phyloP scores from a whole-genome alignment of 2,329 filamentous ascomycete species.

The Aspergillus sp. region DNA sequence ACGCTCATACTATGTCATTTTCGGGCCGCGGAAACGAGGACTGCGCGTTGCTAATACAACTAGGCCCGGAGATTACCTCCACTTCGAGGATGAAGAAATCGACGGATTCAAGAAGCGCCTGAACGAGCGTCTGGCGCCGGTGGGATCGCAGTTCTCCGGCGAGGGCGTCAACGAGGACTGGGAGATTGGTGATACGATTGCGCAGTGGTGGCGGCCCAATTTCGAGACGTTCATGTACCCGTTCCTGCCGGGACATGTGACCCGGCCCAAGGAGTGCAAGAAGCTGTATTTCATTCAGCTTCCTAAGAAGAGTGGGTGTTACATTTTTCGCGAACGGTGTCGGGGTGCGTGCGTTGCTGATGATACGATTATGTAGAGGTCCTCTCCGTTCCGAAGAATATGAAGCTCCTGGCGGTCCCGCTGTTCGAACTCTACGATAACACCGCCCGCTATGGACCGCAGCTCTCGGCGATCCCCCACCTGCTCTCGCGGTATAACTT shows the following conservation, averaged over 20 bases:
- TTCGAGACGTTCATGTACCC: conserved; percentile 99
- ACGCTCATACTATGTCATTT: too few relatives aligned
- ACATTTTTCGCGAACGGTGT: background rate
- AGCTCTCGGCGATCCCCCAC: conserved; percentile 94
- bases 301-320: conserved; percentile 78
- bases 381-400: conserved; percentile 96
- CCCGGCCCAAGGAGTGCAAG: conserved; percentile 96
- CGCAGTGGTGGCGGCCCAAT: conserved; percentile 98
- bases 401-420: conserved; percentile 96
- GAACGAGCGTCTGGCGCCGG: conserved; percentile 89
- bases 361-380: conserved; percentile 63
- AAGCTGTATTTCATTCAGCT: conserved; percentile 97
- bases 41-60: too few relatives aligned
- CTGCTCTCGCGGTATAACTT: conserved; percentile 94
- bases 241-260: conserved; percentile 93
- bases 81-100: conserved; percentile 81
- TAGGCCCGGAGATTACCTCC: conserved; percentile 87
- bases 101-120: conserved; percentile 91
- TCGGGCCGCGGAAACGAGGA: too few relatives aligned
- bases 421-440: conserved; percentile 99
- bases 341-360: background rate
- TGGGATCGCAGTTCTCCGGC: conserved; percentile 75
- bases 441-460: conserved; percentile 87
- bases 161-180: conserved; percentile 90
- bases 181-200: conserved; percentile 90